phyloP scores from a whole-genome alignment of 176 grass and related monocot species.

The Triticum turgidum region DNA sequence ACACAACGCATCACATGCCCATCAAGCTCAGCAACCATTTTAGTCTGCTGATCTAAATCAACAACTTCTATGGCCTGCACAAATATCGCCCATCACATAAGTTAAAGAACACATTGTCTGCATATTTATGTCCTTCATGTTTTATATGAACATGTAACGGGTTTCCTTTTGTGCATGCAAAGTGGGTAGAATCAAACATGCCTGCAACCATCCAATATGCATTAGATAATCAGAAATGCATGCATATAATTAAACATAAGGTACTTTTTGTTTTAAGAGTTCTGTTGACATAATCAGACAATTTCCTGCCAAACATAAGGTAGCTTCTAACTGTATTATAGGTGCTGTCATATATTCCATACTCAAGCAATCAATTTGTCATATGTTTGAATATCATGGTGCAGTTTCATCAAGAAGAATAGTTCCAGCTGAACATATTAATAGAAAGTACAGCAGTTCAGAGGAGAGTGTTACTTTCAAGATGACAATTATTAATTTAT shows the following conservation, averaged over 20 bases:
- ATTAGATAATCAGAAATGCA: not conserved
- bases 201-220: not conserved
- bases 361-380: too few species aligned
- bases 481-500: not conserved
- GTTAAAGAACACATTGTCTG: not conserved
- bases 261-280: not conserved
- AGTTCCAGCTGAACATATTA: not conserved
- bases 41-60: conserved; percentile 70
- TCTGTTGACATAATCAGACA: not conserved
- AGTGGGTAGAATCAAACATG: not conserved
- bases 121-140: conserved; percentile 36
- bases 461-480: not conserved
- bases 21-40: conserved; percentile 79
- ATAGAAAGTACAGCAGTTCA: not conserved
- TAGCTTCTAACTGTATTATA: too few species aligned
- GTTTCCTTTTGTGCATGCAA: not conserved
- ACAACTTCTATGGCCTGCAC: conserved; percentile 84
- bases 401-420: not conserved
- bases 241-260: not conserved
- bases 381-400: not conserved
- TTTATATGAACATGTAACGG: not conserved
- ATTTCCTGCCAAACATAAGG: too few species aligned
- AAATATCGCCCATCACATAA: conserved; percentile 30
- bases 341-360: too few species aligned
- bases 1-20: conserved; percentile 84